phyloP scores from a whole-genome alignment of 768 basidiomycete species.

The Candolleomyces aberdarensis region DNA sequence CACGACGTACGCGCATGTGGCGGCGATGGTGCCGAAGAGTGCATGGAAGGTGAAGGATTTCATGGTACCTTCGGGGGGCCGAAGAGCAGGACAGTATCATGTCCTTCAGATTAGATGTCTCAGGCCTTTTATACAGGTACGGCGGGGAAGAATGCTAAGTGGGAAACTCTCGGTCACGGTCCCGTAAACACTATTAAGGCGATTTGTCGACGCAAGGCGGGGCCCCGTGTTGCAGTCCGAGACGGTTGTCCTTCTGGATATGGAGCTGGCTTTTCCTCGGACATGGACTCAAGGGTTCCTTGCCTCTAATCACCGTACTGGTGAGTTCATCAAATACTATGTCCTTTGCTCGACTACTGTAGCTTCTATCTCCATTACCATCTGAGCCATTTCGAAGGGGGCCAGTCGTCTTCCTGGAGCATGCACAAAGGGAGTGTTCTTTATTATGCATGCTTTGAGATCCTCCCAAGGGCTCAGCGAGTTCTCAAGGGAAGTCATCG shows the following conservation, averaged over 20 bases:
- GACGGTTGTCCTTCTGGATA: neutral
- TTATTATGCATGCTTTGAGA: too few species aligned
- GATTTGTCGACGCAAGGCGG: neutral
- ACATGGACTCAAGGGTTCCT: neutral
- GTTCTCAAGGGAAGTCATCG: too few species aligned
- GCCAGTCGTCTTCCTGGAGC: neutral
- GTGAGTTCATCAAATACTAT: neutral
- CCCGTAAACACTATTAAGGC: too few species aligned
- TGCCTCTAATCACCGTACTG: neutral
- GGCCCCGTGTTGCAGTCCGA: too few species aligned
- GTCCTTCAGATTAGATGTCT: neutral
- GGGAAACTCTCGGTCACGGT: too few species aligned
- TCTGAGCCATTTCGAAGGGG: neutral
- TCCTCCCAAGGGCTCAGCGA: too few species aligned
- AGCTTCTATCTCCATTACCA: neutral
- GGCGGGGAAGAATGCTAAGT: neutral
- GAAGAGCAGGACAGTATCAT: too few species aligned
- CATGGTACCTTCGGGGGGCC: neutral
- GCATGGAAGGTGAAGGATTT: neutral
- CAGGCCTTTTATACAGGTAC: neutral
- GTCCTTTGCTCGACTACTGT: neutral
- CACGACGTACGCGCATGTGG: neutral
- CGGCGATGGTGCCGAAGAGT: neutral
- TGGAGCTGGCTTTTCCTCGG: neutral
- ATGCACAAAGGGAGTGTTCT: neutral